A percentile compares a stretch with the other conserved stretches of the same genome.
Conservation (phyloP, 169 alveolate genomes). For the Condylostoma magnum region DNA sequence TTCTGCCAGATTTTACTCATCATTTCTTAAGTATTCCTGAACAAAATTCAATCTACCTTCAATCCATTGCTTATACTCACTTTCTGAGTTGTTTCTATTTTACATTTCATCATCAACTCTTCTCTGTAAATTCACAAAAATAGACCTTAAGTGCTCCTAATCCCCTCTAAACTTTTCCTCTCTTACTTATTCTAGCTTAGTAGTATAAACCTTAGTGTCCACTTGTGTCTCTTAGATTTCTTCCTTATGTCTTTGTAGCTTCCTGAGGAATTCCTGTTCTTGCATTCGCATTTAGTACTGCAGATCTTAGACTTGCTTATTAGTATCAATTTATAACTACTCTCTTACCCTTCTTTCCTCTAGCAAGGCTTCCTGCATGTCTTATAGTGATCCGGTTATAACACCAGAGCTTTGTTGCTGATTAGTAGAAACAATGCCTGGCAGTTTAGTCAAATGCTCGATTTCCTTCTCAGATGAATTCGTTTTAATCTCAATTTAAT, state of each 20-base stretch:
- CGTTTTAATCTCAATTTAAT: background rate
- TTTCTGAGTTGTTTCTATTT: background rate
- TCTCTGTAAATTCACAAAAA: constrained; percentile 4
- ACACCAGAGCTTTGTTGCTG: background rate
- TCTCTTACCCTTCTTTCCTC: constrained; percentile 25
- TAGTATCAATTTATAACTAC: background rate
- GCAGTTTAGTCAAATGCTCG: constrained; percentile 14
- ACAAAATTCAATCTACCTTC: background rate
- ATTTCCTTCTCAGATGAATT: constrained; percentile 1
- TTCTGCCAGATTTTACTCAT: constrained; percentile 8
- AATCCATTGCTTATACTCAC: constrained; percentile 16
- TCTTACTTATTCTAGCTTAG: background rate
- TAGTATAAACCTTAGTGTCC: background rate
- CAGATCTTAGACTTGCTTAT: constrained; percentile 12
- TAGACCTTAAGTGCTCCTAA: background rate
- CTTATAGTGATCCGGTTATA: background rate
- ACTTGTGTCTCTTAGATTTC: background rate
- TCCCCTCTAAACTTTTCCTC: constrained; percentile 1
- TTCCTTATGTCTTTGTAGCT: constrained; percentile 12
- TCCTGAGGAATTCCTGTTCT: background rate
- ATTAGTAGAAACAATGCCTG: background rate
- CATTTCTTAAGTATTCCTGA: constrained; percentile 18
- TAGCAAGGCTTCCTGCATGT: constrained; percentile 22
- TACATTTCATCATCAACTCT: constrained; percentile 21
- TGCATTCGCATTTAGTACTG: background rate